Evolutionary conservation across 306 rosid genomes (phyloP).

Genomic region (Quercus agrifolia): DNA sequence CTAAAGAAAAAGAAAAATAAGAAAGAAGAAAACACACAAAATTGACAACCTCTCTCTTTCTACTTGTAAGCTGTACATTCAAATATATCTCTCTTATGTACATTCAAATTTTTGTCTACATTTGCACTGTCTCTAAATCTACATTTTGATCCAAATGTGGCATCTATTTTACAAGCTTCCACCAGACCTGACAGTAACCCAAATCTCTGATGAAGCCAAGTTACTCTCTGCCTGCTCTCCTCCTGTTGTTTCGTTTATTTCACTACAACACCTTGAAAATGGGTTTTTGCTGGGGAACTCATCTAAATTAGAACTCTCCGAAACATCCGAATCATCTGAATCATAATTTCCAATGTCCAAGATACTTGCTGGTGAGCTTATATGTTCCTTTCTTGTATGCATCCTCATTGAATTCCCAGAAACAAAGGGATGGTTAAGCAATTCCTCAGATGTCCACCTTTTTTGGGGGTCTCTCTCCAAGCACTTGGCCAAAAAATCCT

Average conservation of each 20-base stretch:
- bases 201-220: conserved; percentile 35
- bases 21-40: neutral
- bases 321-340: conserved; percentile 21
- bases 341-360: conserved; percentile 28
- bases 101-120: conserved; percentile 20
- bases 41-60: conserved; percentile 18
- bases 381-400: neutral
- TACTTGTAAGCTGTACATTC: conserved; percentile 22
- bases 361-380: conserved; percentile 47
- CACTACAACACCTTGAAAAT: conserved; percentile 12
- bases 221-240: conserved; percentile 21
- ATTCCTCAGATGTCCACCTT: conserved; percentile 36
- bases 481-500: conserved; percentile 55
- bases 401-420: conserved; percentile 15
- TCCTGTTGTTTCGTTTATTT: neutral
- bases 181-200: conserved; percentile 57
- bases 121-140: neutral
- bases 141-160: neutral
- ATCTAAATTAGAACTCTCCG: conserved; percentile 5
- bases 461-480: conserved; percentile 49
- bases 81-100: conserved; percentile 1
- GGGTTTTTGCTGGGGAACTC: conserved; percentile 22
- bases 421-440: conserved; percentile 58
- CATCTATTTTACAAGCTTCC: neutral
- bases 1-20: no score